phyloP scores from a whole-genome alignment of 2,329 filamentous ascomycete genomes.

The Sporothrix mexicana region DNA sequence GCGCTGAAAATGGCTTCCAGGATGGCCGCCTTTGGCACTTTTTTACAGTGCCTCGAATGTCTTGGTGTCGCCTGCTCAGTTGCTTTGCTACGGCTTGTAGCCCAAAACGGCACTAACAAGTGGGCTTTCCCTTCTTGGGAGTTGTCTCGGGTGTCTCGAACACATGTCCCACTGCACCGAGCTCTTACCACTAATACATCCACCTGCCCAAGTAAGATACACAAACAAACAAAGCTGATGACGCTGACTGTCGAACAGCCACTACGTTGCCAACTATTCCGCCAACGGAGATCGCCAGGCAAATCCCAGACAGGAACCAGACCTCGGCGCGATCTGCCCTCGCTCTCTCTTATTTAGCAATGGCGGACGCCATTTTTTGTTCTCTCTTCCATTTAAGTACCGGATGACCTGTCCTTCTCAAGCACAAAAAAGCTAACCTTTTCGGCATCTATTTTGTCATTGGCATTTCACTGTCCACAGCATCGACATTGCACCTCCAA shows the following conservation, averaged over 20 bases:
- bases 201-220: neutral
- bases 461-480: neutral
- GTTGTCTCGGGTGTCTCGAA: neutral
- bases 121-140: neutral
- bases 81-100: neutral
- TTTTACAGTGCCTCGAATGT: no score
- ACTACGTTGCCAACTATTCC: neutral
- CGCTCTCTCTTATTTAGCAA: neutral
- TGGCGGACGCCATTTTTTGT: neutral
- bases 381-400: neutral
- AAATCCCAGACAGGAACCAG: neutral
- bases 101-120: constrained; percentile 25
- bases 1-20: constrained; percentile 5
- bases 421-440: neutral
- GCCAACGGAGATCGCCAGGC: constrained; percentile 13
- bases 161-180: neutral
- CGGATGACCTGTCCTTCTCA: neutral
- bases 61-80: no score
- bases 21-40: neutral
- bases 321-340: neutral
- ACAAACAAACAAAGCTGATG: constrained; percentile 20
- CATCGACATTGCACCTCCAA: neutral
- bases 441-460: neutral
- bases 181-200: constrained; percentile 8
- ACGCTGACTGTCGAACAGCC: constrained; percentile 28